phyloP scores from a whole-genome alignment of 2,329 filamentous ascomycete species.

The Chalaropsis ovoidea region DNA sequence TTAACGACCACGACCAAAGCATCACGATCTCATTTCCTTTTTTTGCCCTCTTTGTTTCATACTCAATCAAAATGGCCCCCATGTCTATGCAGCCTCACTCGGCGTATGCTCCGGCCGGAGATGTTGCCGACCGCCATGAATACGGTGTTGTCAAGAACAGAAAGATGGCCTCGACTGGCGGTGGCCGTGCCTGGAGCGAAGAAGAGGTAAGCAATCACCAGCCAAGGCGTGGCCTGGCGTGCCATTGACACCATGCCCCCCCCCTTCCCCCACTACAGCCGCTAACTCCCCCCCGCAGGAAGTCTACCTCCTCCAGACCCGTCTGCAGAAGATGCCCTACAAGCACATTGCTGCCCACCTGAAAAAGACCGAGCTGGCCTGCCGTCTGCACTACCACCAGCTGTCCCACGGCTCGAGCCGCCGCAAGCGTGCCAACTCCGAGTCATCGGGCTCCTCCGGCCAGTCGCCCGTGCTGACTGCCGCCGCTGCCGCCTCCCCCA shows the following conservation, averaged over 20 bases:
- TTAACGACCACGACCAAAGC: constrained; percentile 25
- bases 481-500: constrained; percentile 40
- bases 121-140: constrained; percentile 48
- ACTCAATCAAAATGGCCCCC: constrained; percentile 40
- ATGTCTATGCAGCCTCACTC: constrained; percentile 33
- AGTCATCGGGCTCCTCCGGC: constrained; percentile 50
- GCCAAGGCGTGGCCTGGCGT: no score
- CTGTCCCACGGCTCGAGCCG: constrained; percentile 72
- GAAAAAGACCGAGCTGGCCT: constrained; percentile 80
- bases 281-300: constrained; percentile 45
- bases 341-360: constrained; percentile 79
- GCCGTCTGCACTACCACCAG: constrained; percentile 79
- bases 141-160: constrained; percentile 54
- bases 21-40: constrained; percentile 16
- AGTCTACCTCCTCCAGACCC: constrained; percentile 71
- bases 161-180: constrained; percentile 59
- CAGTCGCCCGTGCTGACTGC: constrained; percentile 43
- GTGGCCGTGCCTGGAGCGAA: constrained; percentile 74
- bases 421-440: constrained; percentile 63
- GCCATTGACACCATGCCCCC: neutral
- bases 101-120: constrained; percentile 43
- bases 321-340: constrained; percentile 80
- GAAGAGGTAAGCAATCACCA: constrained; percentile 54
- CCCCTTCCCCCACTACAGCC: neutral
- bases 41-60: neutral